A percentile compares a stretch with the other conserved stretches of the same genome.
These are phyloP conservation scores for Alternaria infectoria DNA, from an alignment of 2,329 filamentous ascomycete species.

Conservation along the genomic window DNA sequence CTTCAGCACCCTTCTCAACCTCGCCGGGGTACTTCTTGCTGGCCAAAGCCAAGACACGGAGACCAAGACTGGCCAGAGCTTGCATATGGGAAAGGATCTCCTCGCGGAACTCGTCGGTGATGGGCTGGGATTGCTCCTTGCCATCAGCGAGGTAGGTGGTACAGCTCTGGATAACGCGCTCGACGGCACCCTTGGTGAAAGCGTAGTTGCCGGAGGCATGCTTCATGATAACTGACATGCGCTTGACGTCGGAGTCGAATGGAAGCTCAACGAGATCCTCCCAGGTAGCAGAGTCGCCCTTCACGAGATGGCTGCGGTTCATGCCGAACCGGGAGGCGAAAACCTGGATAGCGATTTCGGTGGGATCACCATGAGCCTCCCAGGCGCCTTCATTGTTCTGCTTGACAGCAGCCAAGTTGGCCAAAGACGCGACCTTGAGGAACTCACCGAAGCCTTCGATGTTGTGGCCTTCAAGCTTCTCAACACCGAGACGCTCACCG, in stretches of 20 bases:
- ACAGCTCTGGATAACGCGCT: conserved; percentile 70
- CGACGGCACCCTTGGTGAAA: conserved; percentile 73
- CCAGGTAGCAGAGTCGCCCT: conserved; percentile 38
- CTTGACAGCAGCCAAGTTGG: conserved; percentile 60
- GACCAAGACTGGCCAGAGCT: conserved; percentile 67
- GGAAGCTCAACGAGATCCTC: conserved; percentile 68
- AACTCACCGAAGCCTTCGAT: conserved; percentile 38
- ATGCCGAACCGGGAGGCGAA: conserved; percentile 73
- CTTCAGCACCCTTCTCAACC: conserved; percentile 50
- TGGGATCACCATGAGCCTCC: conserved; percentile 53
- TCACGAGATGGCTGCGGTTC: conserved; percentile 61
- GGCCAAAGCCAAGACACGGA: conserved; percentile 73
- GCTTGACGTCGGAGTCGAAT: conserved; percentile 77
- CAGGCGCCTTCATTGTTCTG: conserved; percentile 50
- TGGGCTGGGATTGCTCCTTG: conserved; percentile 40
- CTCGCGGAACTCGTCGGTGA: conserved; percentile 61
- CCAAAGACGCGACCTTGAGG: conserved; percentile 48
- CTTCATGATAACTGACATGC: conserved; percentile 74
- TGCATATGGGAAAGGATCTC: conserved; percentile 73
- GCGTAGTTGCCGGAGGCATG: conserved; percentile 46
- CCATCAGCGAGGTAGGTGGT: conserved; percentile 57
- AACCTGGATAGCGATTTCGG: conserved; percentile 77
- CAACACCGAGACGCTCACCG: conserved; percentile 18
- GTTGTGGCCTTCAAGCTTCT: conserved; percentile 31
- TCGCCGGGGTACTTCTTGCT: conserved; percentile 54